These are phyloP conservation scores for Sophora flavescens DNA, from an alignment of 306 rosid species.

Conservation along the genomic window DNA sequence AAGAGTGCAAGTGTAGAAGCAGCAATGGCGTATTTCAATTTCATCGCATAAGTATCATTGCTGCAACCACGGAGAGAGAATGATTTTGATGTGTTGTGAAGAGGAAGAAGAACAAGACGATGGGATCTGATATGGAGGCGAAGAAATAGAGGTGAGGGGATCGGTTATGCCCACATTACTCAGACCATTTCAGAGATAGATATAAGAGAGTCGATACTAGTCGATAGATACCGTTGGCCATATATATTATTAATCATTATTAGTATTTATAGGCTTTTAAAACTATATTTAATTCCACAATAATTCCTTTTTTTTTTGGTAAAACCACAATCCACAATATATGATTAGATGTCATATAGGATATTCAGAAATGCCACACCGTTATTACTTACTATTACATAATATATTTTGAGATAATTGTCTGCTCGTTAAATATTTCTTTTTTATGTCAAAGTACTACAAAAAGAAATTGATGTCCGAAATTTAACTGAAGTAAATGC, in stretches of 20 bases:
- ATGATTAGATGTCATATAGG: neutral
- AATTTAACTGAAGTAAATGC: no score
- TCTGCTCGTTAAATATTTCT: no score
- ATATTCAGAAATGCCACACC: no score
- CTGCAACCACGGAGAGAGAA: neutral
- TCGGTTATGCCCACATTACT: conserved; percentile 11
- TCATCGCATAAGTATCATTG: neutral
- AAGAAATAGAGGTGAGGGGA: conserved; percentile 38
- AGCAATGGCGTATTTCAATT: neutral
- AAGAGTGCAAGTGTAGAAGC: neutral
- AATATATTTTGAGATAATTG: no score
- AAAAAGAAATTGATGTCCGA: no score
- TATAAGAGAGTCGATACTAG: neutral
- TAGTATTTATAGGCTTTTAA: no score
- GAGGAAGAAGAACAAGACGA: no score
- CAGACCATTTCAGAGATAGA: conserved; percentile 35
- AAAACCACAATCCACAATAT: no score
- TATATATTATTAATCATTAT: neutral
- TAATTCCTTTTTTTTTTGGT: no score
- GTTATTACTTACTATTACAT: no score
- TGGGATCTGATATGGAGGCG: conserved; percentile 9
- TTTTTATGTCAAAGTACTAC: no score
- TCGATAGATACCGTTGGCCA: conserved; percentile 12
- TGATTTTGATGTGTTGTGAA: neutral
- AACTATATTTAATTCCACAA: neutral